Evolutionary conservation across 768 basidiomycete species (phyloP), one percentile per base, ranked within the genome.

Genomic region (Tubosaeta sp.): DNA sequence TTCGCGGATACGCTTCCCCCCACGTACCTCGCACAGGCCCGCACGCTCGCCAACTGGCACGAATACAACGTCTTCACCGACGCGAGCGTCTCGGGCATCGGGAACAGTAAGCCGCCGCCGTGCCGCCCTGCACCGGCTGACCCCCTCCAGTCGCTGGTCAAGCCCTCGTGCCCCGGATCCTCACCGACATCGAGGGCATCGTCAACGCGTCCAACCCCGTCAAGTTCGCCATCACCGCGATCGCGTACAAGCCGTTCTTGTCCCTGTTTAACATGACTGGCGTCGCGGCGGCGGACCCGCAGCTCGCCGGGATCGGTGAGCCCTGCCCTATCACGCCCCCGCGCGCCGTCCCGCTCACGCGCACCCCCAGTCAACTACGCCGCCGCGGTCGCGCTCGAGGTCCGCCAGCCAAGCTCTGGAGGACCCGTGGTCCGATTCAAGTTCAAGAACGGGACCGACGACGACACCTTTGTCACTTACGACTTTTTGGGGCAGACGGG

Each of bases 201-300:
- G 68, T 69, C 8, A 75, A 82, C 56, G 39, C 66, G 3, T 69
- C 73, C 3, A 73, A 81, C 52, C 77, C 83, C 0, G 58, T 82
- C 49, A 82, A 83, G 62, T 60, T 91, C 36, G 66, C 74, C 22
- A 79, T 84, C 56, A 72, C 79, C 29, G 81, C 80, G 10, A 73
- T 84, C 45, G 76, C 86, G 0, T 90, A 90, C 73, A 89, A 90
- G 66, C 87, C 87, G 0, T 86, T 90, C 71, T 52, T 88, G 29
- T 84, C 83, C 9, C 66, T 90, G 40, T 90, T 90, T 73, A 86
- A 87, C 67, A 83, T 90, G 80, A 87, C 84, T 0, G 76, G 79
- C 2, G 75, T 77, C 22, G 76, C 77, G 10, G 62, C 73, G 16
- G 67, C 71, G 40, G 73, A 78, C 49, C 77, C 80, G 0, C 59